Conservation (phyloP, 805 yeast genomes). For the Pichia eremophila region DNA sequence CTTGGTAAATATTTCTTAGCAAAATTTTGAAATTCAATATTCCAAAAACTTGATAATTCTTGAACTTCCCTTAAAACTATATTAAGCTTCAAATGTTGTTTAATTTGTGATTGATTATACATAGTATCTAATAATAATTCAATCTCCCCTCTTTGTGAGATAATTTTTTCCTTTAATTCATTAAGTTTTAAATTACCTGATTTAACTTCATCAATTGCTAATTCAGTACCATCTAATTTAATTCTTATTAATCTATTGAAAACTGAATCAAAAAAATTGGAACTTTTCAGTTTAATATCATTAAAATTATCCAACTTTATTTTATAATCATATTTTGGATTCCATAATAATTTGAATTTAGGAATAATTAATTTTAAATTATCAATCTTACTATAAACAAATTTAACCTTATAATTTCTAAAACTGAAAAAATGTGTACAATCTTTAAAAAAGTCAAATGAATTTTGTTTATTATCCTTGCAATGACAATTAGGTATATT, state of each 20-base stretch:
- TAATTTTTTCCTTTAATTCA: constrained; percentile 45
- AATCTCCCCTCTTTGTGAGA: constrained; percentile 41
- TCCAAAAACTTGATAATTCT: constrained; percentile 82
- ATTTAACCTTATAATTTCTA: constrained; percentile 65
- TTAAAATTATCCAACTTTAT: constrained; percentile 57
- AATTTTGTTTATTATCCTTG: constrained; percentile 8
- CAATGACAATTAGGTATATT: constrained; percentile 40
- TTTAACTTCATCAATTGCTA: constrained; percentile 60
- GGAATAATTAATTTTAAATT: constrained; percentile 78
- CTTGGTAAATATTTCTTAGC: constrained; percentile 76
- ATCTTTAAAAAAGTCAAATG: constrained; percentile 72
- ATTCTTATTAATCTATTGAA: constrained; percentile 61
- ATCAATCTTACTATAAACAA: constrained; percentile 70
- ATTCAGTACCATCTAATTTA: constrained; percentile 51
- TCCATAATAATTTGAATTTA: constrained; percentile 58
- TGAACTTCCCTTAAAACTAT: constrained; percentile 62
- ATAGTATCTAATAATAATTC: constrained; percentile 38
- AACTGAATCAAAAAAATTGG: constrained; percentile 64
- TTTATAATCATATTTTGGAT: constrained; percentile 57
- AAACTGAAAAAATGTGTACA: constrained; percentile 80
- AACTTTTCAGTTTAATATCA: constrained; percentile 43
- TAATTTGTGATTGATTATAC: constrained; percentile 46
- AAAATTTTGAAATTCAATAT: constrained; percentile 68
- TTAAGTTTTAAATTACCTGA: constrained; percentile 55
- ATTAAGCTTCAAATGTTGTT: constrained; percentile 65